phyloP scores from a whole-genome alignment of 306 rosid species.

The Gynostemma pentaphyllum region DNA sequence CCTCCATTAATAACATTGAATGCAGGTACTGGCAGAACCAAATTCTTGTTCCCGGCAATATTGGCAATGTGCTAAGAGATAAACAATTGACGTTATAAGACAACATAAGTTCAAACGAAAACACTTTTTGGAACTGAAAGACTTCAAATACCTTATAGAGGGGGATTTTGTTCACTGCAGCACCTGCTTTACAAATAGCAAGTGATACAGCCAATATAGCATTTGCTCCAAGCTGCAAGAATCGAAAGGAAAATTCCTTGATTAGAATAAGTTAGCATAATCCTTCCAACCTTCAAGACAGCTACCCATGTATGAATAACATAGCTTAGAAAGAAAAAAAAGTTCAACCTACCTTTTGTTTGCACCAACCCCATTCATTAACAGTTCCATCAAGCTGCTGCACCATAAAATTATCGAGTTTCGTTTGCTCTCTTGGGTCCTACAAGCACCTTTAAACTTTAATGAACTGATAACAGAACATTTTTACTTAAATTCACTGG shows the following conservation, averaged over 20 bases:
- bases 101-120: not conserved
- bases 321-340: not conserved
- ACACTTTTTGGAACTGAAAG: not conserved
- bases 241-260: not conserved
- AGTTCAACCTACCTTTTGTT: slow-evolving; percentile 48
- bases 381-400: slow-evolving; percentile 86
- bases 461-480: not conserved
- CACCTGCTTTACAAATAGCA: slow-evolving; percentile 91
- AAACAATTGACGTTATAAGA: slow-evolving; percentile 1
- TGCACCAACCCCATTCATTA: slow-evolving; percentile 99
- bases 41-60: slow-evolving; percentile 71
- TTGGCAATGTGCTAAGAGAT: slow-evolving; percentile 80
- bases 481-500: not conserved
- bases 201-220: slow-evolving; percentile 90
- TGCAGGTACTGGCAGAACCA: slow-evolving; percentile 89
- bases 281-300: not conserved
- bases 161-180: slow-evolving; percentile 55
- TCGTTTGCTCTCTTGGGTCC: slow-evolving; percentile 79
- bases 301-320: not conserved
- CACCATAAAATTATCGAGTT: slow-evolving; percentile 75
- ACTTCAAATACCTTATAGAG: slow-evolving; percentile 61
- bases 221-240: slow-evolving; percentile 81
- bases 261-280: not conserved
- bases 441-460: slow-evolving; percentile 2
- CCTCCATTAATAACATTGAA: slow-evolving; percentile 98